phyloP scores from a whole-genome alignment of 78 protist genomes.

The Planoprotostelium fungivorum region DNA sequence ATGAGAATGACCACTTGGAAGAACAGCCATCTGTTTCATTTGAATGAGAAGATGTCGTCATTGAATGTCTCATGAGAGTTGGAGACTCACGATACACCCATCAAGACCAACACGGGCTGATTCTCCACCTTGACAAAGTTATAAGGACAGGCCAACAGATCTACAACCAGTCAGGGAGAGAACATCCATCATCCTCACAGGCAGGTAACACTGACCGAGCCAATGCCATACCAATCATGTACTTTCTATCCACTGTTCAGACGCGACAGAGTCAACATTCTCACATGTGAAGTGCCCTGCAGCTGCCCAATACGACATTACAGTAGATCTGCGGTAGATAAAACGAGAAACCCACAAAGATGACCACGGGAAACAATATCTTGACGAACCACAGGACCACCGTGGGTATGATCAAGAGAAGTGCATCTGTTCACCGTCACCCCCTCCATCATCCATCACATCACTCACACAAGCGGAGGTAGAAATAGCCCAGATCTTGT shows the following conservation, averaged over 20 bases:
- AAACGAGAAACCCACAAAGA: constrained; percentile 65
- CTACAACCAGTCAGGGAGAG: not conserved
- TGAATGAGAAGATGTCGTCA: not conserved
- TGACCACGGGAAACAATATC: constrained; percentile 18
- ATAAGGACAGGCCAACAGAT: constrained; percentile 67
- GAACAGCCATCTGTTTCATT: constrained; percentile 19
- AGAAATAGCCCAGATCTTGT: constrained; percentile 60
- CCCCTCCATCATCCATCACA: not conserved
- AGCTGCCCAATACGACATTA: constrained; percentile 12
- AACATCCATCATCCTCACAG: constrained; percentile 11
- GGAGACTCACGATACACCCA: constrained; percentile 4
- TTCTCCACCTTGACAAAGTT: constrained; percentile 47
- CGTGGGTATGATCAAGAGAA: not conserved
- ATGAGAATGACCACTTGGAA: constrained; percentile 30
- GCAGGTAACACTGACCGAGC: constrained; percentile 63
- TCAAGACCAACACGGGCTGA: constrained; percentile 6
- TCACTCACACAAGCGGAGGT: constrained; percentile 62
- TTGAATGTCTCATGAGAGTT: not conserved
- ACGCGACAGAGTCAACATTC: not conserved
- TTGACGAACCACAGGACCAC: constrained; percentile 60
- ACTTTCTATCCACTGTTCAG: constrained; percentile 1
- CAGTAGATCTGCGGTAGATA: constrained; percentile 74
- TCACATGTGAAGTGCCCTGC: constrained; percentile 20
- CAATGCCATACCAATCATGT: constrained; percentile 57
- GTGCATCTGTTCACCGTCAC: not conserved